Evolutionary conservation across 225 moss, liverwort and hornwort species (phyloP), one percentile per base, ranked within the genome.

Genomic region (Climacium dendroides): DNA sequence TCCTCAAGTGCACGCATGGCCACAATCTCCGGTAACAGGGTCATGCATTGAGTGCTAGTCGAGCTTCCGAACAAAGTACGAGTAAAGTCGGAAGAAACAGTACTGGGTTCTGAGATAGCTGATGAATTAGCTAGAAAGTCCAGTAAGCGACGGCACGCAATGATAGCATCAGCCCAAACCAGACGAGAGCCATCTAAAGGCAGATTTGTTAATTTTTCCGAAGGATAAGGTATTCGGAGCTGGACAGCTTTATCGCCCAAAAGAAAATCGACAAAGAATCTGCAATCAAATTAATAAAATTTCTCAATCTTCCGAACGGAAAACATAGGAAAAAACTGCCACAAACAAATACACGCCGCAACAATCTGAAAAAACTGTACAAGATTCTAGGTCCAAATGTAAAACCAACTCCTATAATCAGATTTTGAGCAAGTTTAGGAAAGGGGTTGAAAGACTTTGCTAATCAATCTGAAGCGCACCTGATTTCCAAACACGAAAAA

Each of bases 61-160:
- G 90, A 78, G 88, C 86, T 91, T 81, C 94, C 91, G 85, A 93
- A 93, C 77, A 92, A 78, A 63, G 85, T 85, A 65, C 74, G 73
- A 78, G 85, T 81, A 15, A 94, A 91, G 43, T 87, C 90, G 34
- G 91, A 94, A 59, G 84, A 86, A 60, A 75, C 69, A 29, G 39
- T 67, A 73, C 65, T 60, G 37, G 89, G 85, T 81, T 92, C 91
- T 63, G 92, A 90, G 25, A 89, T 94, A 79, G 88, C 90, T 70
- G 94, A 88, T 52, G 95, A 92, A 86, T 89, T 80, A 18, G 90
- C 89, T 64, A 94, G 76, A 77, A 65, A 91, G 80, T 93, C 59
- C 52, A 96, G 93, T 48, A 91, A 91, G 72, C 83, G 88, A 80
- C 94, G 95, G 91, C 98, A 98, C 45, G 91, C 92, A 87, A 90